Evolutionary conservation across 257 asterid species (phyloP), one percentile per base, ranked within the genome.

Genomic region (Salvia hispanica): DNA sequence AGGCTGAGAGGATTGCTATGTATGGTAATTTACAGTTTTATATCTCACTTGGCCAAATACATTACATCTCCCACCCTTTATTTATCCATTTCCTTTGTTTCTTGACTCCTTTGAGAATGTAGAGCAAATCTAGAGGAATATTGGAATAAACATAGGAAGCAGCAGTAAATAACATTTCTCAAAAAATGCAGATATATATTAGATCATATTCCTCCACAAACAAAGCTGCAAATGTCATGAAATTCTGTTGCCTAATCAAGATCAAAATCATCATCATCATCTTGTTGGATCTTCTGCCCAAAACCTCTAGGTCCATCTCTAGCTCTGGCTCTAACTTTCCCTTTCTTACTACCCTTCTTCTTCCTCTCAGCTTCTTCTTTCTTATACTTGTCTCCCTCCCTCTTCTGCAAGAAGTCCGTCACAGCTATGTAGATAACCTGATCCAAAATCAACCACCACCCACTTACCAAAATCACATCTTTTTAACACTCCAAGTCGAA

Each of bases 381-480:
- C 81, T 79, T 94, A 57, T 88, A 84, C 51, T 81, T 86, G 39
- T 93, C 96, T 3, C 79, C 72, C 68, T 93, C 97, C 81, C 95
- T 90, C 50, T 88, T 92, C 81, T 72, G 84, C 88, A 93, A 70
- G 89, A 80, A 93, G 66, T 93, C 99, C 44, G 96, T 85, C 45
- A 88, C 94, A 0, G 79, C 95, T 53, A 93, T 83, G 82, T 90
- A 93, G 82, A 90, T 74, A 5, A 91, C 91, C 97, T 91, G 84
- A 51, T 55, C 46, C 18, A 13, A 61, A 73, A 71, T 61, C 67
- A 77, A 8, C 42, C 66, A 63, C 21, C 62, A 25, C 2, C 77
- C 78, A 68, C 54, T 10, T 5, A 3, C 16, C 56, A 72, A 74
- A 58, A 28, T 68, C 33, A 56, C 55, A 61, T 33, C 63, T 21